These are phyloP conservation scores for Trichoderma sp. DNA, from an alignment of 2,329 filamentous ascomycete species.

Conservation along the genomic window DNA sequence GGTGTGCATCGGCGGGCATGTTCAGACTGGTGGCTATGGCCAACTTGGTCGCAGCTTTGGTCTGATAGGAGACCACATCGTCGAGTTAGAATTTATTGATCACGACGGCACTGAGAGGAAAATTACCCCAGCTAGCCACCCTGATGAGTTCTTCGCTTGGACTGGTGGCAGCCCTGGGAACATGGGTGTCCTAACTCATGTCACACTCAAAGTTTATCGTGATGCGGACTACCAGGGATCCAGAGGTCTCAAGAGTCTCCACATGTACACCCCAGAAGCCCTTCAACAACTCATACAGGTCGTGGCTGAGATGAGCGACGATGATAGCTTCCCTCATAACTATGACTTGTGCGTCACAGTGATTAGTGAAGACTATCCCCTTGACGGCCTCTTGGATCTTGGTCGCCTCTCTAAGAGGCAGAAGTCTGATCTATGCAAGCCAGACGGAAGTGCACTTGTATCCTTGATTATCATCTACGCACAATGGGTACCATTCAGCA, in stretches of 20 bases:
- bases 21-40: conserved; percentile 47
- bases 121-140: conserved; percentile 46
- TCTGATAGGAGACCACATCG: conserved; percentile 51
- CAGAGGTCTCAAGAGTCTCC: conserved; percentile 41
- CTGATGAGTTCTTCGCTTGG: conserved; percentile 58
- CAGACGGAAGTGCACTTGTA: conserved; percentile 40
- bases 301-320: conserved; percentile 44
- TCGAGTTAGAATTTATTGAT: conserved; percentile 47
- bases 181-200: conserved; percentile 54
- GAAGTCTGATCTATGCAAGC: conserved; percentile 36
- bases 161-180: conserved; percentile 57
- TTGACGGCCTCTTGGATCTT: conserved; percentile 33
- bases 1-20: conserved; percentile 46
- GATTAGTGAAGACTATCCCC: conserved; percentile 39
- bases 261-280: conserved; percentile 38
- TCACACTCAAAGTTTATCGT: conserved; percentile 45
- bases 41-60: conserved; percentile 49
- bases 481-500: conserved; percentile 44
- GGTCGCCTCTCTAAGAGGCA: conserved; percentile 34
- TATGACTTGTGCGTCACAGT: conserved; percentile 48
- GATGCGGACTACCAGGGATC: conserved; percentile 32
- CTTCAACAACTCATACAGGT: conserved; percentile 39
- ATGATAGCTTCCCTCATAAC: conserved; percentile 42
- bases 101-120: conserved; percentile 44
- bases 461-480: conserved; percentile 44